Percentiles rank a stretch among this genome's conserved stretches.
Evolutionary conservation across 2,329 filamentous ascomycete genomes (phyloP).

Genomic region (Diaporthe longicolla): DNA sequence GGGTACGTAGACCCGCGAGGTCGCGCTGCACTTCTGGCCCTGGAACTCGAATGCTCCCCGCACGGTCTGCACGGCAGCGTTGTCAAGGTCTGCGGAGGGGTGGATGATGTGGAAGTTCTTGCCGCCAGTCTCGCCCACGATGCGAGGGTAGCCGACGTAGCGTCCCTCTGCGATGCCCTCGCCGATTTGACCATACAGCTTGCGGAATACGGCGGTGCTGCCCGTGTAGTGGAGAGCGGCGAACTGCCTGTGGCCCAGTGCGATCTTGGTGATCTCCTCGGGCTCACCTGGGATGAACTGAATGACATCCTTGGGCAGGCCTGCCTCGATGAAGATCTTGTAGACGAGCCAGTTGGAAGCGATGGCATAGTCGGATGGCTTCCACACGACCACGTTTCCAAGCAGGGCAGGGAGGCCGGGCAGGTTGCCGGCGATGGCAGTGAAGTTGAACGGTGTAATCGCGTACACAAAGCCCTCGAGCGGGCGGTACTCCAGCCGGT

Average conservation of each 20-base stretch:
- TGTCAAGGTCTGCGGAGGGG: slow-evolving; percentile 60
- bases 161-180: slow-evolving; percentile 83
- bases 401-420: slow-evolving; percentile 86
- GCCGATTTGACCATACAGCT: slow-evolving; percentile 89
- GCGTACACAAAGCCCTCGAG: slow-evolving; percentile 97
- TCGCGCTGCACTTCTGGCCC: slow-evolving; percentile 67
- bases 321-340: slow-evolving; percentile 91
- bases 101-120: slow-evolving; percentile 69
- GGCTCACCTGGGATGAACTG: slow-evolving; percentile 95
- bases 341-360: slow-evolving; percentile 94
- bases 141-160: slow-evolving; percentile 79
- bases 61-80: slow-evolving; percentile 61
- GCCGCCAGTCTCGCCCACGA: slow-evolving; percentile 66
- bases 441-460: slow-evolving; percentile 97
- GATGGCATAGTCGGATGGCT: slow-evolving; percentile 91
- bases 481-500: slow-evolving; percentile 89
- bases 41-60: slow-evolving; percentile 65
- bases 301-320: slow-evolving; percentile 89
- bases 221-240: slow-evolving; percentile 96
- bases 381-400: slow-evolving; percentile 97
- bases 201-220: slow-evolving; percentile 91
- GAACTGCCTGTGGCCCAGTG: slow-evolving; percentile 84
- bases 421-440: slow-evolving; percentile 91
- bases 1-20: slow-evolving; percentile 69
- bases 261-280: slow-evolving; percentile 83